These are phyloP conservation scores for Neopestalotiopsis clavispora DNA, from an alignment of 2,329 filamentous ascomycete genomes.

Conservation along the genomic window DNA sequence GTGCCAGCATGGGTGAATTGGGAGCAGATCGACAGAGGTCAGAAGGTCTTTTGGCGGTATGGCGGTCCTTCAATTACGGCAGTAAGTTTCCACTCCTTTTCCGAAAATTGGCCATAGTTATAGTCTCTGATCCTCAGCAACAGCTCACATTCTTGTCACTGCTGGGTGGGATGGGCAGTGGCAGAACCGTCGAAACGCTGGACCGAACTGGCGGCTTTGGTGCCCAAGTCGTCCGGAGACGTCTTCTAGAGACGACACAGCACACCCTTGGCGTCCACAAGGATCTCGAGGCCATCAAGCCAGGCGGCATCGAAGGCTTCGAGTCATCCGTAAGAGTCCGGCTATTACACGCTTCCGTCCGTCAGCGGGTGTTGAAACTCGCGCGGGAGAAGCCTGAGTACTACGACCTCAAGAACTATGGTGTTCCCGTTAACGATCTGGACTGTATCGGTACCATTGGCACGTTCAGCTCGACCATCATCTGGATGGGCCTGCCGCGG, in stretches of 20 bases:
- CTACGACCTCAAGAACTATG: conserved; percentile 62
- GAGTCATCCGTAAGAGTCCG: conserved; percentile 70
- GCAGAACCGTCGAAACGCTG: conserved; percentile 74
- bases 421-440: conserved; percentile 76
- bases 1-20: conserved; percentile 80
- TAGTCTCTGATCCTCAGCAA: not conserved
- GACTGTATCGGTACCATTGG: conserved; percentile 75
- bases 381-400: conserved; percentile 61
- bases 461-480: conserved; percentile 70
- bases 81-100: conserved; percentile 34
- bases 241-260: conserved; percentile 73
- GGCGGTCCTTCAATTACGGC: conserved; percentile 68
- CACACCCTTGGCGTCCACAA: conserved; percentile 74
- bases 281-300: conserved; percentile 68
- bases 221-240: conserved; percentile 66
- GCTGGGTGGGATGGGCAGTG: conserved; percentile 74
- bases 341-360: conserved; percentile 71
- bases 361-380: conserved; percentile 67
- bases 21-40: conserved; percentile 74
- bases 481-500: conserved; percentile 69
- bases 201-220: conserved; percentile 77
- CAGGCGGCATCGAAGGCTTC: conserved; percentile 66
- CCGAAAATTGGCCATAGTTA: conserved; percentile 24
- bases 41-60: conserved; percentile 80
- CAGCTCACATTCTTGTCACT: conserved; percentile 64